phyloP scores from a whole-genome alignment of 2,329 filamentous ascomycete genomes.

The Bipolaris zeicola region DNA sequence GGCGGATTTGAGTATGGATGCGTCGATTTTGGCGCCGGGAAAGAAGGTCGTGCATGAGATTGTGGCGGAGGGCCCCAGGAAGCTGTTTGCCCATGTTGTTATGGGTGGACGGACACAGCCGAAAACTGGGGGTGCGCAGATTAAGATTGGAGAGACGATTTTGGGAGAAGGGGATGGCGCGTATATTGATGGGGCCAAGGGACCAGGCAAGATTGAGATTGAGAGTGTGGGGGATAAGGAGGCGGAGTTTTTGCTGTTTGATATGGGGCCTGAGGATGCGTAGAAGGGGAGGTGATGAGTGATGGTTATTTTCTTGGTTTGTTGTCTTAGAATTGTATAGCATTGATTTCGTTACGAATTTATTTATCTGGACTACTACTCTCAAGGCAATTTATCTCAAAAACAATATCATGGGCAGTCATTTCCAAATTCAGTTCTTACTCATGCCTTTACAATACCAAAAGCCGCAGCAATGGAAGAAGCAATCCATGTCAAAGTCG shows the following conservation, averaged over 20 bases:
- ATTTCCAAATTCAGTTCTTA: too few species aligned
- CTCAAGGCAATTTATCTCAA: too few species aligned
- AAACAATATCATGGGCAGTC: too few species aligned
- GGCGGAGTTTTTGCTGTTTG: constrained; percentile 58
- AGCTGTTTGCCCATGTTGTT: constrained; percentile 80
- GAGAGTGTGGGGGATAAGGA: constrained; percentile 54
- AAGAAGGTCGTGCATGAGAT: constrained; percentile 73
- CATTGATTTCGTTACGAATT: background rate
- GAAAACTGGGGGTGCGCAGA: constrained; percentile 73
- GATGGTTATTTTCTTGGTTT: background rate
- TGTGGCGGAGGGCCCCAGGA: constrained; percentile 67
- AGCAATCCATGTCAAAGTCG: constrained; percentile 30
- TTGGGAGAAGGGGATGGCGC: constrained; percentile 81
- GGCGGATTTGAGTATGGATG: constrained; percentile 82
- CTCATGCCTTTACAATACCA: background rate
- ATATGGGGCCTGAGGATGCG: constrained; percentile 50
- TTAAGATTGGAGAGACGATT: constrained; percentile 70
- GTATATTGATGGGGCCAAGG: constrained; percentile 64
- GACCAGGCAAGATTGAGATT: constrained; percentile 53
- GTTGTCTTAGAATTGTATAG: background rate
- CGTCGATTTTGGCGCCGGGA: constrained; percentile 71
- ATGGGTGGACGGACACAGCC: constrained; percentile 64
- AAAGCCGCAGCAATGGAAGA: constrained; percentile 1
- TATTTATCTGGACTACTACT: fast-evolving
- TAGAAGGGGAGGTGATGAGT: constrained; percentile 1